Evolutionary conservation across 345 rosid species (phyloP), one percentile per base, ranked within the genome.

Genomic region (Populus nigra): DNA sequence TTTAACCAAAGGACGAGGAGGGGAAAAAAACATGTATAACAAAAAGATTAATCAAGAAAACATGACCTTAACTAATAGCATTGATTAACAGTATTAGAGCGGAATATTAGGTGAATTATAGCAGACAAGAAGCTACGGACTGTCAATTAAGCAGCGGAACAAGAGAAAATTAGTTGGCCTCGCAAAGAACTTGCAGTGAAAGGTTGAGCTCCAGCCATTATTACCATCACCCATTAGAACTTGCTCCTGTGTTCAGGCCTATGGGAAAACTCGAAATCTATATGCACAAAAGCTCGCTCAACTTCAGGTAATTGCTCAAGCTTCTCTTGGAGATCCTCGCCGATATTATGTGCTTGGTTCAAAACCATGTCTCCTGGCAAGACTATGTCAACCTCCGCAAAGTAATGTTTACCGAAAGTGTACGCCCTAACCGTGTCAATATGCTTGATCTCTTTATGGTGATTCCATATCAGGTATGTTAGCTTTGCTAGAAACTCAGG

Each of bases 341-440:
- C 98, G 10, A 93, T 93, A 73, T 93, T 88, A 59, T 93, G 98
- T 18, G 98, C 94, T 82, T 83, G 81, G 35, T 77, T 84, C 38
- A 93, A 88, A 29, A 84, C 67, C 96, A 89, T 93, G 75, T 93
- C 91, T 79, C 81, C 88, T 0, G 93, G 91, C 79, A 93, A 75
- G 10, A 93, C 98, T 4, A 93, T 87, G 86, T 93, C 93, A 0
- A 93, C 96, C 83, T 93, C 96, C 71, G 91, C 98, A 65, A 93
- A 93, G 84, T 91, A 93, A 82, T 91, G 88, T 2, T 91, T 85
- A 9, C 98, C 96, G 71, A 90, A 90, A 7, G 94, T 91, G 86
- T 93, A 93, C 2, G 93, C 94, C 80, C 94, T 87, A 62, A 93
- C 98, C 0, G 94, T 93, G 74, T 91, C 96, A 1, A 93, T 93